phyloP scores from a whole-genome alignment of 129 eudicot genomes.

The Kitagawia praeruptora region DNA sequence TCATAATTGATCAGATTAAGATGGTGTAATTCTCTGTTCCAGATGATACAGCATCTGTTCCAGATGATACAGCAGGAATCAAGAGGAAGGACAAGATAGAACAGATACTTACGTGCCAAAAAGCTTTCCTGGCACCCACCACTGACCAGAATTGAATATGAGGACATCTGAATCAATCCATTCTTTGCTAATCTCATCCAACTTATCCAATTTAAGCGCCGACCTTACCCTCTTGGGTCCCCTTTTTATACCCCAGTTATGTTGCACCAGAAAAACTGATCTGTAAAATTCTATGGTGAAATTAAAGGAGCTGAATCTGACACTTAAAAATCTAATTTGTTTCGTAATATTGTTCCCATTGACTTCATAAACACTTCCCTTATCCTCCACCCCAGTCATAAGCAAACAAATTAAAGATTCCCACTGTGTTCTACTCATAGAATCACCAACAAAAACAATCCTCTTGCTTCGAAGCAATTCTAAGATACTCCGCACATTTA shows the following conservation, averaged over 20 bases:
- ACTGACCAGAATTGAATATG: slow-evolving; percentile 57
- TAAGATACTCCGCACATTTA: slow-evolving; percentile 26
- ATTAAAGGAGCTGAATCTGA: slow-evolving; percentile 41
- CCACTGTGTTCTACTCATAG: slow-evolving; percentile 71
- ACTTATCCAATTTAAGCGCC: slow-evolving; percentile 36
- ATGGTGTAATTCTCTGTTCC: neutral
- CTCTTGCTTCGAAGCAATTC: slow-evolving; percentile 36
- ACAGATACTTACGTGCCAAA: slow-evolving; percentile 42
- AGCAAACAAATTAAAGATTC: slow-evolving; percentile 61
- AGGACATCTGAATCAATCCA: slow-evolving; percentile 51
- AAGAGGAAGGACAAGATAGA: neutral
- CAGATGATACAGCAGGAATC: neutral
- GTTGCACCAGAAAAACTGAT: slow-evolving; percentile 48
- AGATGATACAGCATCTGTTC: too few species aligned
- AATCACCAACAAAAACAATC: slow-evolving; percentile 62
- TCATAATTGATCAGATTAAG: neutral
- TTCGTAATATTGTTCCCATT: slow-evolving; percentile 47
- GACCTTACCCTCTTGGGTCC: slow-evolving; percentile 51
- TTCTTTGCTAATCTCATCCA: slow-evolving; percentile 52
- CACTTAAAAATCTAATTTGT: slow-evolving; percentile 39
- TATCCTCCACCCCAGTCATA: slow-evolving; percentile 64
- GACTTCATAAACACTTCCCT: slow-evolving; percentile 51
- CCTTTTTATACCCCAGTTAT: slow-evolving; percentile 32
- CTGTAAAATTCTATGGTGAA: slow-evolving; percentile 49
- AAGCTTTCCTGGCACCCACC: slow-evolving; percentile 63